Evolutionary conservation across 1,284 basidiomycete genomes (phyloP).

Genomic region (Fomitiporia mediterranea): DNA sequence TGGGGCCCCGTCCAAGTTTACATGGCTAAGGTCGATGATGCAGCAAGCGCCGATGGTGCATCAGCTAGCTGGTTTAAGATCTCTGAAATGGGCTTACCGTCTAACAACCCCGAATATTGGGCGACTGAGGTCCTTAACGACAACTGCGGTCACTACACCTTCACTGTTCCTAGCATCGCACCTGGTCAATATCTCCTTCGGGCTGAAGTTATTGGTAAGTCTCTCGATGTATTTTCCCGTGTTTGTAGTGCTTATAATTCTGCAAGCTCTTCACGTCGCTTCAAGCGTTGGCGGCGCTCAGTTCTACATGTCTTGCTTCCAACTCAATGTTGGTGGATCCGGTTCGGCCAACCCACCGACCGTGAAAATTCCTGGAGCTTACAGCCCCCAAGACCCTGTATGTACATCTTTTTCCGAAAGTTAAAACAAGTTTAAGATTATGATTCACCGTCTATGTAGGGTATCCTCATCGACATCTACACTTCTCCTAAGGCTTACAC

Average conservation of each 20-base stretch:
- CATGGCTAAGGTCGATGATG: constrained; percentile 45
- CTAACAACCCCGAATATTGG: constrained; percentile 46
- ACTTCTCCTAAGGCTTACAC: constrained; percentile 32
- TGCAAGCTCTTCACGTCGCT: constrained; percentile 43
- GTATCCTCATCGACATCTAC: constrained; percentile 35
- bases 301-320: constrained; percentile 51
- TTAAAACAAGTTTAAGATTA: constrained; percentile 11
- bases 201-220: constrained; percentile 47
- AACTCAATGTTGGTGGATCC: constrained; percentile 40
- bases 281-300: constrained; percentile 42
- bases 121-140: constrained; percentile 40
- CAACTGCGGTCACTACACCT: constrained; percentile 49
- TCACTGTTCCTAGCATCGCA: constrained; percentile 44
- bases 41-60: constrained; percentile 40
- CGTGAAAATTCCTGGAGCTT: constrained; percentile 45
- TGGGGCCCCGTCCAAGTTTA: constrained; percentile 45
- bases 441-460: constrained; percentile 17
- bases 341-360: constrained; percentile 39
- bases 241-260: neutral
- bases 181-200: constrained; percentile 49
- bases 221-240: neutral
- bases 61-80: constrained; percentile 49
- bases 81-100: constrained; percentile 42
- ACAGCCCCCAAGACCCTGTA: constrained; percentile 37
- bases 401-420: constrained; percentile 23